Conservation (phyloP, 768 basidiomycete species). For the Russula abietina region DNA sequence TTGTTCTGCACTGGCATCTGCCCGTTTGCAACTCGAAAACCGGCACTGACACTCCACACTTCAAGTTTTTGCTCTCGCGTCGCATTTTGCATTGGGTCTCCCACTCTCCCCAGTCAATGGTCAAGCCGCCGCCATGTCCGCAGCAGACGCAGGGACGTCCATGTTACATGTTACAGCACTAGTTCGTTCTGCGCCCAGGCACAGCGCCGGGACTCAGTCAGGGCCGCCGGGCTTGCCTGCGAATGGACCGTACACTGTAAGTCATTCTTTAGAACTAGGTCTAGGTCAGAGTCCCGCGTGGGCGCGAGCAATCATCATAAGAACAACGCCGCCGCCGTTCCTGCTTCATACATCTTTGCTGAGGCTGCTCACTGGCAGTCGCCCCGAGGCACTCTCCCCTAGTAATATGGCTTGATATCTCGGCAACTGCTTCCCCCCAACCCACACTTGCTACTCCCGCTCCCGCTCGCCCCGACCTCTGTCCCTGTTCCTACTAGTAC, state of each 20-base stretch:
- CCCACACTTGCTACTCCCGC: neutral
- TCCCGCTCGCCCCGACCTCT: neutral
- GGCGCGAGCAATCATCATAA: neutral
- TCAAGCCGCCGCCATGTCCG: too few relatives aligned
- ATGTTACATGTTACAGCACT: too few relatives aligned
- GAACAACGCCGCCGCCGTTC: neutral
- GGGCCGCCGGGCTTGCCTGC: neutral
- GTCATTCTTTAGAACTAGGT: conserved; percentile 16
- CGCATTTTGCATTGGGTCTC: too few relatives aligned
- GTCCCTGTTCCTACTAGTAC: neutral
- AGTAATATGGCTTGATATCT: too few relatives aligned
- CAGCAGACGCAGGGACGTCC: too few relatives aligned
- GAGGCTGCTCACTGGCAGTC: conserved; percentile 16
- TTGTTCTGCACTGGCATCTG: too few relatives aligned
- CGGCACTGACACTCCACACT: too few relatives aligned
- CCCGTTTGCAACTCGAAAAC: too few relatives aligned
- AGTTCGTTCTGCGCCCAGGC: too few relatives aligned
- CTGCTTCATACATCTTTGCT: conserved; percentile 11
- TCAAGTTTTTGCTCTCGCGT: too few relatives aligned
- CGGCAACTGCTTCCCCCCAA: neutral
- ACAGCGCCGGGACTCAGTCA: too few relatives aligned
- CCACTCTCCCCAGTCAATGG: too few relatives aligned
- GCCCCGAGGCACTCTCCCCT: conserved; percentile 17
- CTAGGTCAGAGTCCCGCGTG: conserved; percentile 1
- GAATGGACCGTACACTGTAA: conserved; percentile 21